A percentile compares a stretch with the other conserved stretches of the same genome.
Conservation (phyloP, 2,329 filamentous ascomycete genomes). For the Botryotinia calthae region DNA sequence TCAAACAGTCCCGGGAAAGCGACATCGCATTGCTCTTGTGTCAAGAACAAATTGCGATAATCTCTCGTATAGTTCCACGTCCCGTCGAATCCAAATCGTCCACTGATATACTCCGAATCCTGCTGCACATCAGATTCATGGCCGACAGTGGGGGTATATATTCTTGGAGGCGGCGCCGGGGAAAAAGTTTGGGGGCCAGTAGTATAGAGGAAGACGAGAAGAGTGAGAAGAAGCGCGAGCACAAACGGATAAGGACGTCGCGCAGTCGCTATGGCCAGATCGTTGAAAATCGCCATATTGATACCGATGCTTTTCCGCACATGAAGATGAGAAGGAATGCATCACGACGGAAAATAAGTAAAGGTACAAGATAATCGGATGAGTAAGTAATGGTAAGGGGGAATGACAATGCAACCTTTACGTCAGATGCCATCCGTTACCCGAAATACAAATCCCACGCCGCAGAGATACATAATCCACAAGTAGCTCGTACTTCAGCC, state of each 20-base stretch:
- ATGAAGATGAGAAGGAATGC: neutral
- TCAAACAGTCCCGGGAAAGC: slow-evolving; percentile 23
- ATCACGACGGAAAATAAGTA: neutral
- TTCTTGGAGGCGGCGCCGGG: neutral
- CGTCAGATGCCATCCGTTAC: neutral
- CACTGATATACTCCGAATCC: neutral
- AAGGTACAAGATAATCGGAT: neutral
- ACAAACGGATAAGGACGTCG: neutral
- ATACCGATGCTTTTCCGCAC: neutral
- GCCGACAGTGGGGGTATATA: neutral
- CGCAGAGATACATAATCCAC: neutral
- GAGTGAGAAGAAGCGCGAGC: neutral
- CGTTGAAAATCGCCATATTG: slow-evolving; percentile 3
- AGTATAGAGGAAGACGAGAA: neutral
- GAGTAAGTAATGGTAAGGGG: neutral
- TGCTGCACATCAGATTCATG: neutral
- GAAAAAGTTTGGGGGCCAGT: neutral
- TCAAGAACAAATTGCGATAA: slow-evolving; percentile 17
- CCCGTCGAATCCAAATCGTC: slow-evolving; percentile 7
- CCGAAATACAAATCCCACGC: neutral
- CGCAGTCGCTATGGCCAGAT: neutral
- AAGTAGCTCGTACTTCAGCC: neutral
- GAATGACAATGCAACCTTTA: neutral
- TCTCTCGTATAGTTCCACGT: slow-evolving; percentile 16
- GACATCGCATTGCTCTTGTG: slow-evolving; percentile 20